phyloP scores from a whole-genome alignment of 106 monocot species.

The Phalaenopsis equestris region DNA sequence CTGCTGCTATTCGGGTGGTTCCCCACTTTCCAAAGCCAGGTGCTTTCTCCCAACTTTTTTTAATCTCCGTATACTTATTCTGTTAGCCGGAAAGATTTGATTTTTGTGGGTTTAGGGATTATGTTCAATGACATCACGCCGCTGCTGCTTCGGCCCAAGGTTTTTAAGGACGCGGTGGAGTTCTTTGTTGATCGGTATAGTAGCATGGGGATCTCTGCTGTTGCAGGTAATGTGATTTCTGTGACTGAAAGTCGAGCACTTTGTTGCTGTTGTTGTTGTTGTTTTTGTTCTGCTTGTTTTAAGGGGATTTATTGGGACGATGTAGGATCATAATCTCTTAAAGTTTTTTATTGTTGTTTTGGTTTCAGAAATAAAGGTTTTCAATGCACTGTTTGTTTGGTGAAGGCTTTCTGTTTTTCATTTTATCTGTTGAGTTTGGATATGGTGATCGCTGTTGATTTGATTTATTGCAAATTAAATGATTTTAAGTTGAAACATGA shows the following conservation, averaged over 20 bases:
- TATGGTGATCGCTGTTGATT: background rate
- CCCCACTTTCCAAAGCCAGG: constrained; percentile 96
- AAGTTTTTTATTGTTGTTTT: background rate
- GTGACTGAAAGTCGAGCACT: no score
- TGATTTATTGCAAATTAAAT: background rate
- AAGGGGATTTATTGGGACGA: background rate
- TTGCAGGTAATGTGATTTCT: constrained; percentile 50
- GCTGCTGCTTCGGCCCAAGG: constrained; percentile 68
- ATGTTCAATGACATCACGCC: constrained; percentile 92
- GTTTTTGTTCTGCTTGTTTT: background rate
- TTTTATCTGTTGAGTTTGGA: background rate
- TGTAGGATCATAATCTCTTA: background rate
- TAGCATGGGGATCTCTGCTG: constrained; percentile 61
- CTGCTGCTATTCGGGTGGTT: constrained; percentile 76
- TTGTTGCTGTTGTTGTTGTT: background rate
- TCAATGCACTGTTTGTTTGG: background rate
- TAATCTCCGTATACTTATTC: background rate
- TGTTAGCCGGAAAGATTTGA: background rate
- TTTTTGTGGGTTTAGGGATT: constrained; percentile 45
- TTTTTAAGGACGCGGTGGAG: constrained; percentile 69
- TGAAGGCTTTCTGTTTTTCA: background rate
- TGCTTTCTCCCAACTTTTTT: constrained; percentile 7
- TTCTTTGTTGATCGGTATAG: constrained; percentile 72
- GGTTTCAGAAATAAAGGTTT: background rate
- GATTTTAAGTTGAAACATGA: background rate